Evolutionary conservation across 768 basidiomycete genomes (phyloP).

Genomic region (Kwoniella newhampshirensis): DNA sequence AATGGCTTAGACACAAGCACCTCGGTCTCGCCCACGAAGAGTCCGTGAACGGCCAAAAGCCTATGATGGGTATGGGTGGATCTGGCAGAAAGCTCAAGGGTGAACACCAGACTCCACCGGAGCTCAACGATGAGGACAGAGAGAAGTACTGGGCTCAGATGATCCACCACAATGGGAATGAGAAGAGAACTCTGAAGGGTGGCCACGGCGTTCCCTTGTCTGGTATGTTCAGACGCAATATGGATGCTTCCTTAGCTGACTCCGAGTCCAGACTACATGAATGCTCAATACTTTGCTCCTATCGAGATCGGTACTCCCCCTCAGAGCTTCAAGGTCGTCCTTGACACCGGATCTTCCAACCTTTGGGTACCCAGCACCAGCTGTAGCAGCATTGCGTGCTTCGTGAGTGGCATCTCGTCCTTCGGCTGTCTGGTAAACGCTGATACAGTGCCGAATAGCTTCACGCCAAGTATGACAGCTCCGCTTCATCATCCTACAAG

Average conservation of each 20-base stretch:
- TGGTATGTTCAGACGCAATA: conserved; percentile 62
- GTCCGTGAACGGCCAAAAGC: conserved; percentile 54
- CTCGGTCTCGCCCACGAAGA: conserved; percentile 59
- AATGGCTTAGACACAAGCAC: conserved; percentile 94
- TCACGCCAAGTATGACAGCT: conserved; percentile 85
- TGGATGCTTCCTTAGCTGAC: neutral
- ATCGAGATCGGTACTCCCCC: conserved; percentile 80
- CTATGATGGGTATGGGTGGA: conserved; percentile 73
- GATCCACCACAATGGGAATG: conserved; percentile 32
- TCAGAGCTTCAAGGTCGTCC: conserved; percentile 90
- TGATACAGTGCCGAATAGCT: conserved; percentile 54
- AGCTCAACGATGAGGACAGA: conserved; percentile 65
- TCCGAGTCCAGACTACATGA: conserved; percentile 78
- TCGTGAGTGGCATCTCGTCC: conserved; percentile 38
- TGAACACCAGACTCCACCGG: conserved; percentile 39
- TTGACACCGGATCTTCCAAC: conserved; percentile 77
- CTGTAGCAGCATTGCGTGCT: conserved; percentile 53
- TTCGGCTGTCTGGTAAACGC: neutral
- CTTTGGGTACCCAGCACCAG: conserved; percentile 75
- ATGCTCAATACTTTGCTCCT: conserved; percentile 93
- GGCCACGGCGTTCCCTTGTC: conserved; percentile 85
- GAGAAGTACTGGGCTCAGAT: conserved; percentile 57
- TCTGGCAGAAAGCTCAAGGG: conserved; percentile 63
- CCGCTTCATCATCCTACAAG: conserved; percentile 77
- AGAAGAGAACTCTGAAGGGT: conserved; percentile 57